phyloP scores from a whole-genome alignment of 2,329 filamentous ascomycete genomes.

The Teratosphaeria pseudoeucalypti region DNA sequence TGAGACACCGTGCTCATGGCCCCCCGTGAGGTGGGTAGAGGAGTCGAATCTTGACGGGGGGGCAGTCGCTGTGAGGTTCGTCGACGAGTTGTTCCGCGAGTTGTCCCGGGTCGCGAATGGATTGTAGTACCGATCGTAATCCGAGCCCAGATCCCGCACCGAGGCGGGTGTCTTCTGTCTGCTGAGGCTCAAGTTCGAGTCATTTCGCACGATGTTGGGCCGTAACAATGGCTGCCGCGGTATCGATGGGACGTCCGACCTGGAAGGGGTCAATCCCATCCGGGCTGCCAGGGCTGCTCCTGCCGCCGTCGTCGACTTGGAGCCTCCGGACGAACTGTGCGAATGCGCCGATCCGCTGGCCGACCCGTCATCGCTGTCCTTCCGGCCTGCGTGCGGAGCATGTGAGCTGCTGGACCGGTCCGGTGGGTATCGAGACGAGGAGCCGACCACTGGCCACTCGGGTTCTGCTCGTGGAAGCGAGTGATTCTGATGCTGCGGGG shows the following conservation, averaged over 20 bases:
- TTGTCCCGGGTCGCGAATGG: conserved; percentile 26
- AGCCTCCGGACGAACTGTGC: conserved; percentile 1
- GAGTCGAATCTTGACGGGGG: conserved; percentile 16
- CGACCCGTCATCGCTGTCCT: conserved; percentile 12
- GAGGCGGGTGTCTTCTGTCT: conserved; percentile 20
- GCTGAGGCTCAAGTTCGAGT: conserved; percentile 20
- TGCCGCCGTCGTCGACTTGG: conserved; percentile 3
- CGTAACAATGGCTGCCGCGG: conserved; percentile 5
- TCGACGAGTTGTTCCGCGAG: conserved; percentile 22
- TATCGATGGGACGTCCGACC: background rate
- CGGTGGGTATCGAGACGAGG: conserved; percentile 9
- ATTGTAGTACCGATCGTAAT: conserved; percentile 30
- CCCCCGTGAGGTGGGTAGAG: conserved; percentile 12
- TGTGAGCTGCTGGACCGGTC: conserved; percentile 6
- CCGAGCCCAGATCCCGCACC: conserved; percentile 26
- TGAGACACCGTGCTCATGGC: conserved; percentile 6
- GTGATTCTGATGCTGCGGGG: background rate
- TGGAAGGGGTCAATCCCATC: background rate
- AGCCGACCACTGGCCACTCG: background rate
- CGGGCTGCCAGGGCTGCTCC: conserved; percentile 4
- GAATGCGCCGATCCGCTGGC: conserved; percentile 6
- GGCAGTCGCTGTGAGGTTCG: background rate
- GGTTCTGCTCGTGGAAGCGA: background rate
- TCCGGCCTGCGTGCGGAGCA: conserved; percentile 1
- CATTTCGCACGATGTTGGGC: conserved; percentile 13